Evolutionary conservation across 1,139 yeast species (phyloP), one percentile per base, ranked within the genome.

Genomic region (Lodderomyces pseudojiufengensis): DNA sequence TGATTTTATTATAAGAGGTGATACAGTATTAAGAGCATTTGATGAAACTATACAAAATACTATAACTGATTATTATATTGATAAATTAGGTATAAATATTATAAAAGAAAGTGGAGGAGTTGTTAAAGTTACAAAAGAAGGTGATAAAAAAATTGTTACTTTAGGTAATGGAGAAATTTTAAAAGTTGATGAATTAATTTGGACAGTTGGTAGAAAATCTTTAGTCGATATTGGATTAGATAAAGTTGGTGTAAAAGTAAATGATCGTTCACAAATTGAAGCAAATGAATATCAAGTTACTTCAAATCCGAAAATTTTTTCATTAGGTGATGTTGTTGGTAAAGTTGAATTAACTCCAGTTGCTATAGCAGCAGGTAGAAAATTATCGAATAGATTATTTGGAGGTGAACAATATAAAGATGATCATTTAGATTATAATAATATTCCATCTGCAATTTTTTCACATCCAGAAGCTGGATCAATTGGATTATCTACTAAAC

Each of bases 381-480:
- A 79, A 61, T 75, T 92, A 48, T 78, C 97, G 27, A 90, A 88
- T 67, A 77, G 99, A 59, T 65, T 92, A 43, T 92, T 90, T 57
- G 66, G 72, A 7, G 97, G 97, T 16, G 82, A 90, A 35, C 77
- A 73, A 37, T 85, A 74, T 66, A 78, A 77, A 49, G 57, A 76
- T 35, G 73, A 74, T 45, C 87, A 88, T 57, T 85, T 85, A 59
- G 97, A 88, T 57, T 94, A 82, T 61, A 63, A 59, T 32, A 84
- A 88, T 57, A 77, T 92, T 35, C 98, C 99, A 32, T 84, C 95
- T 29, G 98, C 83, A 11, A 75, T 92, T 18, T 92, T 94, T 60
- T 80, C 97, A 3, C 99, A 92, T 61, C 99, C 99, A 22, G 98
- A 92, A 64, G 95, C 94, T 12, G 98, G 97, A 37, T 76, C 95